Evolutionary conservation across 2,329 filamentous ascomycete species (phyloP).

Genomic region (Huntiella decipiens): DNA sequence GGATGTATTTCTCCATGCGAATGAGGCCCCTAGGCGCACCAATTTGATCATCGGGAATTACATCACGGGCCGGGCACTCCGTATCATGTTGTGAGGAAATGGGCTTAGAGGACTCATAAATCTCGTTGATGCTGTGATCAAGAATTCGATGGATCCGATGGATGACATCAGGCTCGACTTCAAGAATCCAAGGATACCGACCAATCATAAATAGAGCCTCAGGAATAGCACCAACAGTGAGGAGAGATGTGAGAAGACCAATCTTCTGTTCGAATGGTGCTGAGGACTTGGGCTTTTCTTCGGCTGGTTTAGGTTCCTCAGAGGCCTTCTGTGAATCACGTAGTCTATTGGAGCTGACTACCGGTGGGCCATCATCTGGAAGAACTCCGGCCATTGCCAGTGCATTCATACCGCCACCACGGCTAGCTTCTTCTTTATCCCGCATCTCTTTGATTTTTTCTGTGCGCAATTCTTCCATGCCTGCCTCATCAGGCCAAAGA

Average conservation of each 20-base stretch:
- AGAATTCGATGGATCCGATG: slow-evolving; percentile 70
- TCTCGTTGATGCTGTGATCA: slow-evolving; percentile 60
- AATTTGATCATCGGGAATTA: slow-evolving; percentile 40
- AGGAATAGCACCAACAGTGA: slow-evolving; percentile 80
- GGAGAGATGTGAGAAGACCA: slow-evolving; percentile 59
- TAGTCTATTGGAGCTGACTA: slow-evolving; percentile 26
- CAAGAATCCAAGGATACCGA: slow-evolving; percentile 79
- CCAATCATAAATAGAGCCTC: slow-evolving; percentile 86
- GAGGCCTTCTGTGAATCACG: slow-evolving; percentile 17
- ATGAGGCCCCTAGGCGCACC: slow-evolving; percentile 51
- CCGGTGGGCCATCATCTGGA: slow-evolving; percentile 52
- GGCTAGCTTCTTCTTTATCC: slow-evolving; percentile 53
- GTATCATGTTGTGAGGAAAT: background rate
- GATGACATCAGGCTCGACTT: slow-evolving; percentile 64
- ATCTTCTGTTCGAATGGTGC: slow-evolving; percentile 81
- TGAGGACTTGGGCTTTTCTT: slow-evolving; percentile 35
- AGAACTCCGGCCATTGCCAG: slow-evolving; percentile 73
- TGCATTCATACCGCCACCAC: slow-evolving; percentile 58
- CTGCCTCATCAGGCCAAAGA: slow-evolving; percentile 65
- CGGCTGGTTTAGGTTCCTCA: slow-evolving; percentile 16
- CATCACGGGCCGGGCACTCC: slow-evolving; percentile 4
- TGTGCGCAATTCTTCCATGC: slow-evolving; percentile 57
- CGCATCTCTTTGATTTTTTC: slow-evolving; percentile 57
- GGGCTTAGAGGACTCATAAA: slow-evolving; percentile 25
- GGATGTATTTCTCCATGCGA: slow-evolving; percentile 36